A percentile compares a stretch with the other conserved stretches of the same genome.
Conservation (phyloP, 495 filamentous ascomycete species). For the Letharia lupina region DNA sequence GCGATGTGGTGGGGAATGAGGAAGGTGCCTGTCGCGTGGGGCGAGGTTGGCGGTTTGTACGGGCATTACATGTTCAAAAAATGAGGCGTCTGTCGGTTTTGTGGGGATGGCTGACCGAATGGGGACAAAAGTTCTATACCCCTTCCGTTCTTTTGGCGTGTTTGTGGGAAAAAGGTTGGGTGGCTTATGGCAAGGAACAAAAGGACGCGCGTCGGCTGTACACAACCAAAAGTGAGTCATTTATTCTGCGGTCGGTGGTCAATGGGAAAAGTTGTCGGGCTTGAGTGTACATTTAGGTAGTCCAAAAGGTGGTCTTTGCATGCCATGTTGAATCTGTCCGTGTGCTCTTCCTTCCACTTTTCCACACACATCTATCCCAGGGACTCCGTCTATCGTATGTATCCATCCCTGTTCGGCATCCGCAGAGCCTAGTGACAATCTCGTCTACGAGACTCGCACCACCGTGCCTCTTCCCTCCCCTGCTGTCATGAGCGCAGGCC, state of each 20-base stretch:
- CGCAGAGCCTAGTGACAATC: too few species aligned
- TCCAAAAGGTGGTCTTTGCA: not conserved
- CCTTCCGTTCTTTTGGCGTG: not conserved
- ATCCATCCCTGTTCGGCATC: too few species aligned
- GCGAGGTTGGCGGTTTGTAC: constrained; percentile 79
- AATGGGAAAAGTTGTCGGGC: not conserved
- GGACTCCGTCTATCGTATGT: too few species aligned
- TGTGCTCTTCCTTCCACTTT: too few species aligned
- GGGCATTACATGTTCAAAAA: constrained; percentile 78
- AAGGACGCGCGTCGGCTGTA: not conserved
- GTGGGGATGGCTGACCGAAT: not conserved
- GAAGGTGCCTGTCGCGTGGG: constrained; percentile 69
- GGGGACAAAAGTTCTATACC: constrained; percentile 16
- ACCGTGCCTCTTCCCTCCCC: too few species aligned
- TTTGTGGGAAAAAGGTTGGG: not conserved
- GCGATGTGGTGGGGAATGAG: constrained; percentile 83
- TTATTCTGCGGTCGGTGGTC: not conserved
- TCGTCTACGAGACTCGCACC: too few species aligned
- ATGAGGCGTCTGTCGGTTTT: constrained; percentile 30
- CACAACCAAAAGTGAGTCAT: too few species aligned
- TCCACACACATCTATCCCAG: too few species aligned
- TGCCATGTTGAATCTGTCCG: too few species aligned
- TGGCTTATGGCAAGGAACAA: not conserved
- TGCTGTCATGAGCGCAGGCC: too few species aligned
- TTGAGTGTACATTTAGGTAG: not conserved